phyloP scores from a whole-genome alignment of 306 rosid genomes.

The Trifolium repens region DNA sequence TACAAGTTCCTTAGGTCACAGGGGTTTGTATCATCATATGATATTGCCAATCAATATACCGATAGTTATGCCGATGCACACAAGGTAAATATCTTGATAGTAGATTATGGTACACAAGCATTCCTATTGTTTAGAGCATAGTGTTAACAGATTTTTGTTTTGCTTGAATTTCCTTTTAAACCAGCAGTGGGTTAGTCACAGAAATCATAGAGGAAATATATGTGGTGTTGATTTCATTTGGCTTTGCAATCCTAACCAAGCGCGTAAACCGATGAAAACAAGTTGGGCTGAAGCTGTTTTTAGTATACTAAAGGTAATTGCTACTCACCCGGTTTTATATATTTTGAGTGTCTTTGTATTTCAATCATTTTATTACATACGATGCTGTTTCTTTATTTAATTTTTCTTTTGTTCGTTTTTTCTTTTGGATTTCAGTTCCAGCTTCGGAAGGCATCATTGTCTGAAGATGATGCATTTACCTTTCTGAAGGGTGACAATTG shows the following conservation, averaged over 20 bases:
- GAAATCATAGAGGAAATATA: conserved; percentile 93
- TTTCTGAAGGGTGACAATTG: conserved; percentile 74
- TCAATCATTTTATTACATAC: not conserved
- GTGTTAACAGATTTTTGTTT: conserved; percentile 24
- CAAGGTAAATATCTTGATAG: conserved; percentile 58
- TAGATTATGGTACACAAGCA: conserved; percentile 1
- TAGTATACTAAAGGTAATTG: conserved; percentile 73
- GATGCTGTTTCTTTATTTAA: conserved; percentile 14
- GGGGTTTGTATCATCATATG: conserved; percentile 91
- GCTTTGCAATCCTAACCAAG: conserved; percentile 89
- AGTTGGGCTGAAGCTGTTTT: conserved; percentile 97
- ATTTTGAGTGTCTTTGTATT: conserved; percentile 21
- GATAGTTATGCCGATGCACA: conserved; percentile 85
- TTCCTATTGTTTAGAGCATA: conserved; percentile 7
- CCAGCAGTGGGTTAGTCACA: conserved; percentile 94
- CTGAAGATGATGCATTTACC: conserved; percentile 81
- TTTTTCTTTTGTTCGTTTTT: not conserved
- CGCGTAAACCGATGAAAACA: conserved; percentile 74
- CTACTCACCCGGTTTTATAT: conserved; percentile 11
- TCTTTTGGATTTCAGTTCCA: conserved; percentile 57
- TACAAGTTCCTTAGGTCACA: conserved; percentile 93
- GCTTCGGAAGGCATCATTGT: conserved; percentile 74
- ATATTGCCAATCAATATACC: conserved; percentile 79
- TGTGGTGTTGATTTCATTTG: conserved; percentile 96
- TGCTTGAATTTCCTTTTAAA: conserved; percentile 19